A percentile compares a stretch with the other conserved stretches of the same genome.
phyloP scores from a whole-genome alignment of 1,284 basidiomycete species.

The Xerocomus minutiporus region DNA sequence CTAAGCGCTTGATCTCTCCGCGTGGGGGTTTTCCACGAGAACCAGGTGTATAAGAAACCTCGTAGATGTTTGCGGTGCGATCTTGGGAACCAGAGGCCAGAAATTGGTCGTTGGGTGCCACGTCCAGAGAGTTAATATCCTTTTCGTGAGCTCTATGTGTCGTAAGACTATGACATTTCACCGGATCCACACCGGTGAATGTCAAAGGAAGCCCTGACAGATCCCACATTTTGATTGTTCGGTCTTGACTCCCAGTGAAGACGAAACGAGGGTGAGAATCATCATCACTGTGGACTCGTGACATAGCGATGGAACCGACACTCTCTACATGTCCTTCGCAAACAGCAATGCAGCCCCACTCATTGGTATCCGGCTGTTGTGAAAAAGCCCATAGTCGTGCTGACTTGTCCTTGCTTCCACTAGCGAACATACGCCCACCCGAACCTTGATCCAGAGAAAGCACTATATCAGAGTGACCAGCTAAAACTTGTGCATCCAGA shows the following conservation, averaged over 20 bases:
- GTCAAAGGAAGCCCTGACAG: slow-evolving; percentile 47
- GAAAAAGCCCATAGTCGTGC: slow-evolving; percentile 80
- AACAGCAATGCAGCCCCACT: slow-evolving; percentile 78
- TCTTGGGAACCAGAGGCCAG: slow-evolving; percentile 96
- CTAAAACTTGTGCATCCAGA: slow-evolving; percentile 78
- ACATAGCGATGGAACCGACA: slow-evolving; percentile 85
- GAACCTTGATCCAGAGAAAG: slow-evolving; percentile 74
- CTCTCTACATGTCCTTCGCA: slow-evolving; percentile 96
- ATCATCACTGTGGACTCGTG: slow-evolving; percentile 37
- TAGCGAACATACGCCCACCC: slow-evolving; percentile 73
- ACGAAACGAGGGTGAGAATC: slow-evolving; percentile 54
- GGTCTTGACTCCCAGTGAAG: slow-evolving; percentile 94
- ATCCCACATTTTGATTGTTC: slow-evolving; percentile 99
- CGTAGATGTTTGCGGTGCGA: slow-evolving; percentile 88
- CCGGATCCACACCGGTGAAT: slow-evolving; percentile 26
- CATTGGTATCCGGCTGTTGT: neutral
- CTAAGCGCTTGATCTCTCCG: slow-evolving; percentile 74
- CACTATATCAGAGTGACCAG: slow-evolving; percentile 90
- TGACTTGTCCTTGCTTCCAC: slow-evolving; percentile 90
- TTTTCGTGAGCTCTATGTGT: slow-evolving; percentile 96
- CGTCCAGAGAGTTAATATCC: slow-evolving; percentile 96
- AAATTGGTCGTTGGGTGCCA: slow-evolving; percentile 86
- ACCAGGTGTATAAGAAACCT: slow-evolving; percentile 56
- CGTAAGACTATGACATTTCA: slow-evolving; percentile 73
- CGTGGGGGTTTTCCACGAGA: slow-evolving; percentile 41